Conservation (phyloP, 768 basidiomycete genomes). For the Lactarius psammicola region DNA sequence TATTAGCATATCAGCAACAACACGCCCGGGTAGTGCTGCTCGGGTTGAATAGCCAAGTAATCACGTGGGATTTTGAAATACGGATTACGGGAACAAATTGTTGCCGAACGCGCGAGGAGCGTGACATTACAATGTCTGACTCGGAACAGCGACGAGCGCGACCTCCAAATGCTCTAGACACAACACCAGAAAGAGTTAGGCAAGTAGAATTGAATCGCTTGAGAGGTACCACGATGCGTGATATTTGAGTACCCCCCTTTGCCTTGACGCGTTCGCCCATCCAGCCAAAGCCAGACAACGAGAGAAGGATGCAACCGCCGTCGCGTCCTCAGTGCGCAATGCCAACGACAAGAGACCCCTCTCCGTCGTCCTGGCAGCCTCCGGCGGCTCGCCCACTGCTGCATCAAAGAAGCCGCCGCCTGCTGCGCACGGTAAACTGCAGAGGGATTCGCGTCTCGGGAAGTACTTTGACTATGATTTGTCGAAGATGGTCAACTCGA, state of each 20-base stretch:
- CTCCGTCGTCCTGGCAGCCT: conserved; percentile 51
- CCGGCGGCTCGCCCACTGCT: conserved; percentile 59
- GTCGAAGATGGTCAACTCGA: conserved; percentile 94
- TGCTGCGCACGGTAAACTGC: conserved; percentile 49
- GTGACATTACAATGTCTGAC: background rate
- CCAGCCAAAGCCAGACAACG: conserved; percentile 76
- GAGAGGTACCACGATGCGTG: conserved; percentile 48
- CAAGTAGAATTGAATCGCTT: conserved; percentile 77
- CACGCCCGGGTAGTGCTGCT: too few species aligned
- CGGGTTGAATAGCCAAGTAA: background rate
- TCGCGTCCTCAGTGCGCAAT: conserved; percentile 53
- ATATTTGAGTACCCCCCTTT: background rate
- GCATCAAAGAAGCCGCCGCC: conserved; percentile 35
- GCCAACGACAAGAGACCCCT: conserved; percentile 76
- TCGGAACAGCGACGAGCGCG: background rate
- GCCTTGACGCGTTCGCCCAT: background rate
- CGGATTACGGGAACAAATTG: background rate
- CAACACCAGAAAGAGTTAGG: conserved; percentile 68
- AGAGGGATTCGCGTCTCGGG: conserved; percentile 76
- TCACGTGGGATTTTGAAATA: background rate
- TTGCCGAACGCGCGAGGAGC: background rate
- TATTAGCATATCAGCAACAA: too few species aligned
- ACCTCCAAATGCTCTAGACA: background rate
- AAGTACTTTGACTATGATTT: conserved; percentile 97
- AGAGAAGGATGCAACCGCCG: conserved; percentile 54